Percentiles rank a stretch among this genome's conserved stretches.
phyloP scores from a whole-genome alignment of 2,329 filamentous ascomycete genomes.

The Phialophora expanda region DNA sequence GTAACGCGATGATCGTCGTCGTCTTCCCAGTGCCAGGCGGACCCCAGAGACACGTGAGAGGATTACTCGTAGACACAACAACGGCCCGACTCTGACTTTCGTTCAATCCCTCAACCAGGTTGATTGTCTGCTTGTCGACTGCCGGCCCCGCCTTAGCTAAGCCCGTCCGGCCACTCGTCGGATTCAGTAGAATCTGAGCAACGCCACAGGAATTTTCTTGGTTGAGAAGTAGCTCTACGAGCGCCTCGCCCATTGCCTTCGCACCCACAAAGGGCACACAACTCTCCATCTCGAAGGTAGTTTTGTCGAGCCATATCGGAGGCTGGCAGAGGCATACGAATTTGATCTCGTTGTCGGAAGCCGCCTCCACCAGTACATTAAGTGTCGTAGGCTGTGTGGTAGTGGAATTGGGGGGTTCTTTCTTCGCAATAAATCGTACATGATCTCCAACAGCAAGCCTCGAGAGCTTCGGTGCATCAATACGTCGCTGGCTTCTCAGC shows the following conservation, averaged over 20 bases:
- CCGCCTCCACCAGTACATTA: constrained; percentile 47
- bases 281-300: constrained; percentile 47
- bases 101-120: constrained; percentile 40
- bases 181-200: constrained; percentile 37
- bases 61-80: constrained; percentile 41
- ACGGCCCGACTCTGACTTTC: constrained; percentile 47
- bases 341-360: constrained; percentile 42
- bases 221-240: constrained; percentile 43
- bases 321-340: constrained; percentile 50
- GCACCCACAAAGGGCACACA: constrained; percentile 52
- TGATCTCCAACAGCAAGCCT: constrained; percentile 41
- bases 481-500: constrained; percentile 22
- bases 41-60: constrained; percentile 52
- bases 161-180: not conserved
- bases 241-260: constrained; percentile 49
- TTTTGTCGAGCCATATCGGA: constrained; percentile 46
- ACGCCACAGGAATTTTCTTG: constrained; percentile 45
- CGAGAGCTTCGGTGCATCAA: constrained; percentile 34
- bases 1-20: constrained; percentile 50
- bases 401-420: constrained; percentile 43
- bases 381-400: constrained; percentile 44
- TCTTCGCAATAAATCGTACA: constrained; percentile 46
- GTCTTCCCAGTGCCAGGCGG: constrained; percentile 56
- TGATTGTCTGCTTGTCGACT: constrained; percentile 10
- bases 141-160: too few relatives aligned